These are phyloP conservation scores for Neoascochyta sp. DNA, from an alignment of 2,329 filamentous ascomycete genomes.

Conservation along the genomic window DNA sequence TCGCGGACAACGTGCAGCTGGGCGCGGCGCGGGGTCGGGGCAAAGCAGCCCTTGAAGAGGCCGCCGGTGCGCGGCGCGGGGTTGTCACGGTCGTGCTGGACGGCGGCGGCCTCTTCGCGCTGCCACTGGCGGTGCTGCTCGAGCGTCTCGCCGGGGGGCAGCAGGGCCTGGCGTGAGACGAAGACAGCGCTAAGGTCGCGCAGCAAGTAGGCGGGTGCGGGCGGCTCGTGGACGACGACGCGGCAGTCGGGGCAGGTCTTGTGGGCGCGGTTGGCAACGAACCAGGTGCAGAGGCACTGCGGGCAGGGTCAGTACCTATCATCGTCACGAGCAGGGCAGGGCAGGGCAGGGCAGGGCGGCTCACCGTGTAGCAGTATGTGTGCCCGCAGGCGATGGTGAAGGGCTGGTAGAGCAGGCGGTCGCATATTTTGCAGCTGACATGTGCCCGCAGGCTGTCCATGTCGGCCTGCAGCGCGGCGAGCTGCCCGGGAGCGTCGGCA, in stretches of 20 bases:
- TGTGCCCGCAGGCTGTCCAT: slow-evolving; percentile 59
- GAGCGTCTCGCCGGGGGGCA: slow-evolving; percentile 60
- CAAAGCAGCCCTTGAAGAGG: slow-evolving; percentile 61
- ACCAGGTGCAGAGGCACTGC: slow-evolving; percentile 58
- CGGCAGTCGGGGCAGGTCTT: slow-evolving; percentile 67
- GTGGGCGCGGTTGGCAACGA: slow-evolving; percentile 49
- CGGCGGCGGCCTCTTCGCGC: slow-evolving; percentile 56
- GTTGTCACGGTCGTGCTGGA: slow-evolving; percentile 59
- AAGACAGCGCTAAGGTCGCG: slow-evolving; percentile 63
- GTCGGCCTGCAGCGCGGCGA: slow-evolving; percentile 46
- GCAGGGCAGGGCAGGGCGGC: slow-evolving; percentile 23
- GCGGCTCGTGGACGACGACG: slow-evolving; percentile 54
- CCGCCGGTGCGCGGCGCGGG: slow-evolving; percentile 50
- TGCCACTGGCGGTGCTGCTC: slow-evolving; percentile 58
- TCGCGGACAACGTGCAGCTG: slow-evolving; percentile 50
- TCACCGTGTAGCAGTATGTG: slow-evolving; percentile 66
- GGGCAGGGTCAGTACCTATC: slow-evolving; percentile 29
- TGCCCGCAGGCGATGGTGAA: slow-evolving; percentile 66
- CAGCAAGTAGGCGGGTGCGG: slow-evolving; percentile 64
- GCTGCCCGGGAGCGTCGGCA: slow-evolving; percentile 36
- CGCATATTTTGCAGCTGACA: slow-evolving; percentile 66
- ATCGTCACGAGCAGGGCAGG: background rate
- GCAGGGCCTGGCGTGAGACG: slow-evolving; percentile 56
- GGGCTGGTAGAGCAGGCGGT: slow-evolving; percentile 65
- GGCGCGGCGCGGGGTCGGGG: slow-evolving; percentile 15